These are phyloP conservation scores for Leptographium lundbergii DNA, from an alignment of 2,329 filamentous ascomycete species.

Conservation along the genomic window DNA sequence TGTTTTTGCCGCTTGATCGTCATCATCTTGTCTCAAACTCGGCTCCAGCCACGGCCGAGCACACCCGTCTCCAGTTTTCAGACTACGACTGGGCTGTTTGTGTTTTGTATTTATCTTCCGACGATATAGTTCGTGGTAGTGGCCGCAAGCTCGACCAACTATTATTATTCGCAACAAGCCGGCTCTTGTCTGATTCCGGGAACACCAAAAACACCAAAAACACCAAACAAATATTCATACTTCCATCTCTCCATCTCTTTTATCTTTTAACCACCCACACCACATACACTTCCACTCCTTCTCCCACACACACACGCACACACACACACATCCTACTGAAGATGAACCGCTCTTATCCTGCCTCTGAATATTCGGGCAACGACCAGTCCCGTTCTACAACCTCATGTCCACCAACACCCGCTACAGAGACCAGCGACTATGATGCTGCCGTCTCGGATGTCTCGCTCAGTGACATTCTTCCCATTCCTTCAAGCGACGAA, in stretches of 20 bases:
- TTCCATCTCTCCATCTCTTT: background rate
- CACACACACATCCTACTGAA: background rate
- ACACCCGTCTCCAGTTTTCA: background rate
- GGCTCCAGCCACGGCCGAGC: background rate
- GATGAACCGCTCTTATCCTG: background rate
- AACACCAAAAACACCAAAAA: too few relatives aligned
- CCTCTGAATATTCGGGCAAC: slow-evolving; percentile 3
- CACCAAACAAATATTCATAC: background rate
- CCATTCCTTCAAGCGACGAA: background rate
- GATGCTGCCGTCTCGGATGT: background rate
- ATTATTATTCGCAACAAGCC: background rate
- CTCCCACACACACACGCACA: background rate
- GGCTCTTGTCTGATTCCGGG: background rate
- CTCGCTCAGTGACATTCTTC: background rate
- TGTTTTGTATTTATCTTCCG: background rate
- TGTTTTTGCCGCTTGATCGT: background rate
- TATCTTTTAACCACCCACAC: background rate
- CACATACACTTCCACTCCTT: background rate
- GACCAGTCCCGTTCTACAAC: background rate
- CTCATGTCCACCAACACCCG: background rate
- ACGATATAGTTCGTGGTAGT: background rate
- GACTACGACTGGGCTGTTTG: background rate
- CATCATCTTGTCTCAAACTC: background rate
- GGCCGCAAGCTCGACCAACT: background rate
- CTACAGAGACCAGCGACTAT: background rate